These are phyloP conservation scores for Amphicarpaea edgeworthii DNA, from an alignment of 306 rosid species.

Conservation along the genomic window DNA sequence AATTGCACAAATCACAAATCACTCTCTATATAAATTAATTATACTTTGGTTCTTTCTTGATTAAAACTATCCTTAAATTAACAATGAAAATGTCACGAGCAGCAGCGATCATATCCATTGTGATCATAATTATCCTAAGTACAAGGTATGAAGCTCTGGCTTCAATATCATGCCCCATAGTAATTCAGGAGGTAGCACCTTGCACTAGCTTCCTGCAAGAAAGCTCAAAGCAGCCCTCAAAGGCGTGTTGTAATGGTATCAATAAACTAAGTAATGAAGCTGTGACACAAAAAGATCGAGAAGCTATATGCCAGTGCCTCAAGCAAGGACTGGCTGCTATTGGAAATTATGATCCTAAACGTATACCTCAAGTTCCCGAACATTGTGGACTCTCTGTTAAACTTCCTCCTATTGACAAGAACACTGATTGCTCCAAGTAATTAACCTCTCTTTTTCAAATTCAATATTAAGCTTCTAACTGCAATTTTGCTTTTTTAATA, in stretches of 20 bases:
- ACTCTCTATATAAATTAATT: not conserved
- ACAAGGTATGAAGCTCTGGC: slow-evolving; percentile 4
- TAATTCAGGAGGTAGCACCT: not conserved
- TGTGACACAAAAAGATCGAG: not conserved
- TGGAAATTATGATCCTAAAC: slow-evolving; percentile 34
- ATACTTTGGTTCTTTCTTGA: not conserved
- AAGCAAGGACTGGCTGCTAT: not conserved
- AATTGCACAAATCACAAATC: not conserved
- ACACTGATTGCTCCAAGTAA: slow-evolving; percentile 40
- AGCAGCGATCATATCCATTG: slow-evolving; percentile 18
- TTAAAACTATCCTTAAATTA: not conserved
- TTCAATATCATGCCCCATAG: slow-evolving; percentile 10
- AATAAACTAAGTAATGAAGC: not conserved
- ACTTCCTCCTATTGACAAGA: slow-evolving; percentile 41
- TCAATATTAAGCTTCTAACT: not conserved
- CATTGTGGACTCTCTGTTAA: not conserved
- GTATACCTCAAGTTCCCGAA: slow-evolving; percentile 31
- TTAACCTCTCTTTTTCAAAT: not conserved
- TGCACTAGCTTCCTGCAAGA: slow-evolving; percentile 13
- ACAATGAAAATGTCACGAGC: slow-evolving; percentile 34
- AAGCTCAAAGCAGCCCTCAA: not conserved
- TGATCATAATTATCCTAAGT: slow-evolving; percentile 10
- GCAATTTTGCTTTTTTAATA: not conserved
- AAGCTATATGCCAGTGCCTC: slow-evolving; percentile 34
- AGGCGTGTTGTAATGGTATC: slow-evolving; percentile 36